Conservation (phyloP, 805 yeast genomes). For the Lachancea dasiensis region DNA sequence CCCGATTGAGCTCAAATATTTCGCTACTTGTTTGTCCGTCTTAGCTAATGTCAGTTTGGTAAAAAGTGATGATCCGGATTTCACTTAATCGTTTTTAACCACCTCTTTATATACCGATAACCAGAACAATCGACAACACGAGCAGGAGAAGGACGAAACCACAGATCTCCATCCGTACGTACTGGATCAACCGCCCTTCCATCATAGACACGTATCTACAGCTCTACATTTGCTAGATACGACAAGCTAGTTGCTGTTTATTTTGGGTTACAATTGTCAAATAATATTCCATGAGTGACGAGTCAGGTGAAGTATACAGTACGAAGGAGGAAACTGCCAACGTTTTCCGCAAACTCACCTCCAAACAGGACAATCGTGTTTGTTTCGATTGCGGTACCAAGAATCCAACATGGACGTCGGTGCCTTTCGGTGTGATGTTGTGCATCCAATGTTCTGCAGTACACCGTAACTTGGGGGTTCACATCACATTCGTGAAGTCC, state of each 20-base stretch:
- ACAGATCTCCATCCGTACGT: no score
- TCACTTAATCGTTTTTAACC: no score
- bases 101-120: no score
- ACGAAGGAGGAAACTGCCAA: slow-evolving; percentile 61
- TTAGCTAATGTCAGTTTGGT: slow-evolving; percentile 1
- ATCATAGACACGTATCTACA: no score
- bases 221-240: no score
- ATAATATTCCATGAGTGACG: slow-evolving; percentile 17
- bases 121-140: no score
- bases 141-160: no score
- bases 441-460: slow-evolving; percentile 94
- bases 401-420: slow-evolving; percentile 98
- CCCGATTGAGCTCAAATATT: slow-evolving; percentile 24
- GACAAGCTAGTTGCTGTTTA: no score
- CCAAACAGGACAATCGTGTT: slow-evolving; percentile 66
- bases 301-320: slow-evolving; percentile 39
- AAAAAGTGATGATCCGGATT: slow-evolving; percentile 3
- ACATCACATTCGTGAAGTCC: slow-evolving; percentile 90
- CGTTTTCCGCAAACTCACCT: slow-evolving; percentile 55
- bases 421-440: slow-evolving; percentile 87
- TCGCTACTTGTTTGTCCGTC: neutral
- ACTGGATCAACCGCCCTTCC: no score
- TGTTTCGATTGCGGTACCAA: slow-evolving; percentile 94
- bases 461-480: slow-evolving; percentile 94
- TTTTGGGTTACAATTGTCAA: no score